phyloP scores from a whole-genome alignment of 2,329 filamentous ascomycete genomes.

The Albifimbria verrucaria region DNA sequence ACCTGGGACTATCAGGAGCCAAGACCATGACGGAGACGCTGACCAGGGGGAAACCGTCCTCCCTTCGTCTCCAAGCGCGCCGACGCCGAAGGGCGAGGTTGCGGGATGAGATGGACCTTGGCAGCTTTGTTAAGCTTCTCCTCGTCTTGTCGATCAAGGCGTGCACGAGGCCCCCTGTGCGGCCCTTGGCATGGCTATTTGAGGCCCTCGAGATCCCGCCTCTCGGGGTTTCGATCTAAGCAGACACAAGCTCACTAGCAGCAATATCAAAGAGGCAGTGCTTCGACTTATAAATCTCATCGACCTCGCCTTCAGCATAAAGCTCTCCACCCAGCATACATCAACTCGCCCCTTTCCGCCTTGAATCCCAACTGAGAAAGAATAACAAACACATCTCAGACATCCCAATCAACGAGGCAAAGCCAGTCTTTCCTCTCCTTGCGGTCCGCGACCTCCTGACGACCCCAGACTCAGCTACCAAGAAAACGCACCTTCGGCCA shows the following conservation, averaged over 20 bases:
- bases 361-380: no score
- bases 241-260: neutral
- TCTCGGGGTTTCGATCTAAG: neutral
- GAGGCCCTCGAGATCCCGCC: neutral
- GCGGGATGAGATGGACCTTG: neutral
- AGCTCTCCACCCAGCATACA: no score
- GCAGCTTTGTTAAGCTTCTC: no score
- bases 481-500: neutral
- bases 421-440: no score
- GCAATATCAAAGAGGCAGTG: neutral
- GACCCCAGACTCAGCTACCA: no score
- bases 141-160: no score
- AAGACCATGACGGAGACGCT: neutral
- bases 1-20: neutral
- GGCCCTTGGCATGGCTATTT: neutral
- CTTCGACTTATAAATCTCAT: no score
- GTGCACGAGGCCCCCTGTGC: neutral
- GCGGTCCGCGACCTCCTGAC: no score
- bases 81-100: neutral
- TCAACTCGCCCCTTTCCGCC: no score
- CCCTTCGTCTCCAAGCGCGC: neutral
- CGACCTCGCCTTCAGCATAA: no score
- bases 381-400: no score
- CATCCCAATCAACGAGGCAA: no score
- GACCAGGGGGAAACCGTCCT: neutral